Evolutionary conservation across 2,329 filamentous ascomycete genomes (phyloP), one percentile per base, ranked within the genome.

Genomic region (Arthrobotrys musiformis): DNA sequence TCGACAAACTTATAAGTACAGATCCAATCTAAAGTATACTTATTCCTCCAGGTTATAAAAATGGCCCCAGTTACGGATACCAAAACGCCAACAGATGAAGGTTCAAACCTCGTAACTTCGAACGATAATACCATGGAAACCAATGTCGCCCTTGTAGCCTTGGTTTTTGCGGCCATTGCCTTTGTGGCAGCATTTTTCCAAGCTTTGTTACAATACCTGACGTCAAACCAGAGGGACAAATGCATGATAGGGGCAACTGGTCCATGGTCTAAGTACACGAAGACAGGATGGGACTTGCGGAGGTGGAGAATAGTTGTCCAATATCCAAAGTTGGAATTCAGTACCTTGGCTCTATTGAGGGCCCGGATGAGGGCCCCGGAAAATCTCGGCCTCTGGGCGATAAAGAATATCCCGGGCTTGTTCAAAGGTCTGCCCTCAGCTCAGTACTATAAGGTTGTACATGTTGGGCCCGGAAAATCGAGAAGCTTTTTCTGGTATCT

Each of bases 201-300:
- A 44, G 69, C 60, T 1, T 28, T 73, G 9, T 37, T 73, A 15
- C 69, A 73, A 52, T 73, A 73, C n/a, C 26, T 73, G n/a, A 73
- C 69, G 1, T 73, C 69, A 7, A 40, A 17, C 22, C 61, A 73
- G 19, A 37, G 69, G 17, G 69, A 73, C 40, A 73, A 73, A 46
- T 73, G 69, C n/a, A n/a, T 73, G 2, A 17, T 24, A 7, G 69
- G 69, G 15, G 60, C 69, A 15, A 66, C 67, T 33, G 69, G 69
- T 8, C 48, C 11, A 17, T 73, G 69, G 69, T 48, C 35, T 1
- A 13, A 13, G 3, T 35, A 40, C 22, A 73, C 61, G 2, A 66
- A 67, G 50, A 73, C 69, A 26, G 15, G 60, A 44, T 73, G 69
- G 69, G 60, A 64, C 44, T 30, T 48, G 9, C 26, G 22, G 15